Conservation (phyloP, 179 eudicot species). For the Nepenthes alata region DNA sequence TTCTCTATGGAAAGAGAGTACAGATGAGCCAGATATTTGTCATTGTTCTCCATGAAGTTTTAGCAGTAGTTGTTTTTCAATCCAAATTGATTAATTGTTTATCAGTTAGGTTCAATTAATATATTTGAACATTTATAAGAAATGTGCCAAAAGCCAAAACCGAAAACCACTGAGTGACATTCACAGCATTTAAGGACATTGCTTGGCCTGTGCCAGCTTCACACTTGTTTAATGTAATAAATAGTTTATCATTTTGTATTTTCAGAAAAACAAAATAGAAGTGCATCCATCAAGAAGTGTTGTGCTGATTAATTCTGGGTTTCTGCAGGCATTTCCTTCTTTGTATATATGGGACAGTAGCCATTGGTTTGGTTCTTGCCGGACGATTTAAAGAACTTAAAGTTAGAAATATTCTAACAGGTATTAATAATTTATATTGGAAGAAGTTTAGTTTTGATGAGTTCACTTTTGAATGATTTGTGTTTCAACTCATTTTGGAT, state of each 20-base stretch:
- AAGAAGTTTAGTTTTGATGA: conserved; percentile 2
- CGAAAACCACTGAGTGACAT: too few relatives aligned
- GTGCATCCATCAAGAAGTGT: not conserved
- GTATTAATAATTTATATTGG: conserved; percentile 18
- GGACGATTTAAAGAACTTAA: conserved; percentile 71
- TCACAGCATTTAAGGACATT: not conserved
- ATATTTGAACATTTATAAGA: too few relatives aligned
- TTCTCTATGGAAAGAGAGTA: too few relatives aligned
- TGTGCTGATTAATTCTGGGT: conserved; percentile 5
- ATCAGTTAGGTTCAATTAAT: too few relatives aligned
- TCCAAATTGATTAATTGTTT: too few relatives aligned
- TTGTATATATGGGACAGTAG: conserved; percentile 75
- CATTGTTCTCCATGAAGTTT: not conserved
- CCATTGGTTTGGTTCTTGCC: conserved; percentile 71
- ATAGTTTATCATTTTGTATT: not conserved
- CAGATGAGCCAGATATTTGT: too few relatives aligned
- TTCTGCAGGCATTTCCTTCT: conserved; percentile 85
- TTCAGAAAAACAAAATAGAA: not conserved
- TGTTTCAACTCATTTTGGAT: conserved; percentile 1
- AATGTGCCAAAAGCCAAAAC: too few relatives aligned
- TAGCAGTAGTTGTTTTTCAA: too few relatives aligned
- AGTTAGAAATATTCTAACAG: conserved; percentile 64
- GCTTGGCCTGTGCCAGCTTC: not conserved
- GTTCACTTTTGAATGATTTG: not conserved
- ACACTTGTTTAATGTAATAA: not conserved